These are phyloP conservation scores for Pelargonium myrrhifolium DNA, from an alignment of 441 rosid species.

Conservation along the genomic window DNA sequence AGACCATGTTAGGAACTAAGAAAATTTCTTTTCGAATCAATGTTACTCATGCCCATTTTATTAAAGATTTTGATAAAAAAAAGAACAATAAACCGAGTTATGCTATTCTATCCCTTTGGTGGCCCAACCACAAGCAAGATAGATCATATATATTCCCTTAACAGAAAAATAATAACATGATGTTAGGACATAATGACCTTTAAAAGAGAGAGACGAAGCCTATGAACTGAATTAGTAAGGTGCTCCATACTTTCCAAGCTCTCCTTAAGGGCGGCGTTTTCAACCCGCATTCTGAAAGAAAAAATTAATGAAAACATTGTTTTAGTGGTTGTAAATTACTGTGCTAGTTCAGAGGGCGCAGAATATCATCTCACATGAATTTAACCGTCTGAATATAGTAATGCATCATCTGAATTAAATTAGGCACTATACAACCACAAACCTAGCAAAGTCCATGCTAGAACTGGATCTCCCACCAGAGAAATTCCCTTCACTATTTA, in stretches of 20 bases:
- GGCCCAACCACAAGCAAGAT: not conserved
- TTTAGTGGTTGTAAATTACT: not conserved
- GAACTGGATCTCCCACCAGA: constrained; percentile 25
- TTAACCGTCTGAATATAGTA: not conserved
- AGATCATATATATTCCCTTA: not conserved
- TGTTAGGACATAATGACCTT: constrained; percentile 40
- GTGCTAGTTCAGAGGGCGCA: not conserved
- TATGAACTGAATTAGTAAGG: constrained; percentile 66
- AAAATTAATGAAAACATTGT: constrained; percentile 8
- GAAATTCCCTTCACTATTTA: constrained; percentile 34
- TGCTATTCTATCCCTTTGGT: not conserved
- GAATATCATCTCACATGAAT: not conserved
- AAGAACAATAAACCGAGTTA: too few relatives aligned
- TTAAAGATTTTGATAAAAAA: too few relatives aligned
- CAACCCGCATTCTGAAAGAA: constrained; percentile 69
- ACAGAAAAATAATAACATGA: not conserved
- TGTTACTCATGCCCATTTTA: too few relatives aligned
- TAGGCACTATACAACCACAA: constrained; percentile 16
- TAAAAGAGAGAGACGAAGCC: constrained; percentile 68
- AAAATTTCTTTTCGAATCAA: too few relatives aligned
- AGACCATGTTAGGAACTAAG: not conserved
- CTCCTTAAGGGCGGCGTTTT: constrained; percentile 81
- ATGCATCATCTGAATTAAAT: constrained; percentile 2
- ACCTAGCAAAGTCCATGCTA: constrained; percentile 74
- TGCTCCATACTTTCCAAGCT: constrained; percentile 77